Base-by-base conservation (phyloP, 2,329 filamentous ascomycete species). In the Juglanconis oblonga region DNA sequence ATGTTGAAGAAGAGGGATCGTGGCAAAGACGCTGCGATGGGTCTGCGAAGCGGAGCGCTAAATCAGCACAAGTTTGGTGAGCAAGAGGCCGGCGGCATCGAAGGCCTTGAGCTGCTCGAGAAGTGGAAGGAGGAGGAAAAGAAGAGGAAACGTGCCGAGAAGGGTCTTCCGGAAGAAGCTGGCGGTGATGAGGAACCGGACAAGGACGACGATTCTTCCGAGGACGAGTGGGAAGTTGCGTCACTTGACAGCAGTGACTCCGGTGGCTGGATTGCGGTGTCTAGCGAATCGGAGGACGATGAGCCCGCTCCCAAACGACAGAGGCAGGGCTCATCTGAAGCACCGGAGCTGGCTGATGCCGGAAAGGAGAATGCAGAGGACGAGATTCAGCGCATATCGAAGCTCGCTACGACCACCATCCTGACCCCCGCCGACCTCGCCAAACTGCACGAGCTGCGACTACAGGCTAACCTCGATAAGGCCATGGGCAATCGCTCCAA, bases 391-490 rank as follows among this genome's bases (percentile, higher is more conserved):
- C 77, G 79, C 63, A 83, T 87, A 65, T 87, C 88, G 11, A 92
- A 87, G 68, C 85, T 97, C 48, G 93, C 93, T n/a, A 97, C 91
- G 0, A 96, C 91, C 2, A 89, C 91, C 52, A 96, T 99, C 65
- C 87, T 99, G 63, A 99, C 95, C 0, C 95, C 95, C 0, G 95
- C 95, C 11, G 95, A 99, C 74, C 84, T 98, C n/a, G 88, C 91
- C 67, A 98, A 98, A 73, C 87, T 99, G 24, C 87, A 91, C 63
- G 94, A 97, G 75, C 87, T 99, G 31, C 90, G 91, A 51, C 81
- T 90, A 53, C 81, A 89, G 48, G 86, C 91, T 24, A 84, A 85
- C 40, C 77, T 98, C 51, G 86, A 89, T 64, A 88, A 90, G 63
- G 80, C 79, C 52, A 76, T 85, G 71, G 81, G 55, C 55, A 74